A percentile compares a stretch with the other conserved stretches of the same genome.
These are phyloP conservation scores for Terana coerulea DNA, from an alignment of 768 basidiomycete species.

Conservation along the genomic window DNA sequence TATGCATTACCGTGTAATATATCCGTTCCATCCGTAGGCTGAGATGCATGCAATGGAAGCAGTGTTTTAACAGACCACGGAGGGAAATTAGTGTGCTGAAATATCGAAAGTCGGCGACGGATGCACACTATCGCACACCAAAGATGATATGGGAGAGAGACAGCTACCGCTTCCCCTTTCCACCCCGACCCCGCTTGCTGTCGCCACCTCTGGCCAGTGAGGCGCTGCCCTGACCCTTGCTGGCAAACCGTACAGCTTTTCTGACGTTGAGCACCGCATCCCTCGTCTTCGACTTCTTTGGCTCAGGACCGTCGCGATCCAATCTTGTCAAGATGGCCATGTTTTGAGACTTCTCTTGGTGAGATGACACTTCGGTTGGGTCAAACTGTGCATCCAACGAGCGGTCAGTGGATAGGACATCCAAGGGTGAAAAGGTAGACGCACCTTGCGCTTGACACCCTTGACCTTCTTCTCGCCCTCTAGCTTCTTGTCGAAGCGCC, in stretches of 20 bases:
- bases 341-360: slow-evolving; percentile 67
- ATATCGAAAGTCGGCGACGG: no score
- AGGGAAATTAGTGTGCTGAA: no score
- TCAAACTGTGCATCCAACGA: slow-evolving; percentile 62
- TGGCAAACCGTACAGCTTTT: slow-evolving; percentile 80
- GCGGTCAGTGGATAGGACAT: background rate
- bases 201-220: slow-evolving; percentile 46
- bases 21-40: no score
- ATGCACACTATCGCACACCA: no score
- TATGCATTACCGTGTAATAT: no score
- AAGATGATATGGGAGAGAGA: no score
- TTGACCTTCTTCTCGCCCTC: slow-evolving; percentile 88
- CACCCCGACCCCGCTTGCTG: slow-evolving; percentile 23
- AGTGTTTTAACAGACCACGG: no score
- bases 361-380: slow-evolving; percentile 63
- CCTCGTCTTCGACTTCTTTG: slow-evolving; percentile 56
- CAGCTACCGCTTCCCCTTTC: slow-evolving; percentile 24
- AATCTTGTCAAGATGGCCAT: slow-evolving; percentile 75
- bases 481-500: slow-evolving; percentile 85
- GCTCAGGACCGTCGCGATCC: slow-evolving; percentile 56
- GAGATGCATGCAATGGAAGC: no score
- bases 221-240: slow-evolving; percentile 62
- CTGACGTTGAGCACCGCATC: slow-evolving; percentile 74
- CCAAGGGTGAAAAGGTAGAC: slow-evolving; percentile 13
- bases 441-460: slow-evolving; percentile 90